Conservation (phyloP, 306 rosid genomes). For the Vachellia pachyceras region DNA sequence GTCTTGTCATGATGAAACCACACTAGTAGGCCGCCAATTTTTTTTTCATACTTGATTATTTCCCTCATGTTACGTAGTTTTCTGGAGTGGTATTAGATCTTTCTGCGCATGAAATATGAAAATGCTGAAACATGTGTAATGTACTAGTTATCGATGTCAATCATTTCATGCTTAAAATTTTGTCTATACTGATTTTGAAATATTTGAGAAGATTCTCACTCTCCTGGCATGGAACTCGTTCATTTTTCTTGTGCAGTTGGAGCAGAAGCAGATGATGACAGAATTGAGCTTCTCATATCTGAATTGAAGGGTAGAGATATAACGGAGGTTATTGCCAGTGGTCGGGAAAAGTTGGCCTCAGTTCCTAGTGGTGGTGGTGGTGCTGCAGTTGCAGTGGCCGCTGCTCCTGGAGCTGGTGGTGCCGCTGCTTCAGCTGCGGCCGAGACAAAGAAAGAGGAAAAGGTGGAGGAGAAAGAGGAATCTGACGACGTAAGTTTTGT, state of each 20-base stretch:
- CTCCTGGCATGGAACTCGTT: neutral
- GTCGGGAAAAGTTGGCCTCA: conserved; percentile 74
- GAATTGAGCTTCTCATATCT: conserved; percentile 50
- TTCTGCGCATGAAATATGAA: neutral
- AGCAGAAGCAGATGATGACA: conserved; percentile 62
- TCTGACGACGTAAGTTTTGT: conserved; percentile 65
- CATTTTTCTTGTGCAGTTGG: conserved; percentile 56
- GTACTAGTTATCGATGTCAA: neutral
- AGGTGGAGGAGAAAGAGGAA: conserved; percentile 74
- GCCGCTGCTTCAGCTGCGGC: conserved; percentile 57
- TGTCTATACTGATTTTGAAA: neutral
- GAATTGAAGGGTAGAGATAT: conserved; percentile 68
- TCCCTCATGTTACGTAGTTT: neutral
- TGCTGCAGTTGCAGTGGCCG: conserved; percentile 48
- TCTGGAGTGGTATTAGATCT: neutral
- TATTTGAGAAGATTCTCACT: neutral
- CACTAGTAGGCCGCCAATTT: neutral
- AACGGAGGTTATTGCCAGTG: conserved; percentile 74
- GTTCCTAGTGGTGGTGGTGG: conserved; percentile 78
- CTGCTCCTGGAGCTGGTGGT: conserved; percentile 40
- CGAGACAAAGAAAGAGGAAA: conserved; percentile 73
- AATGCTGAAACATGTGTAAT: neutral
- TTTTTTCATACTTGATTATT: neutral
- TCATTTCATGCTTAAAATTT: neutral
- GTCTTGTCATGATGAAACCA: neutral